Base-by-base conservation (phyloP, 225 moss, liverwort and hornwort genomes). In the Antitrichia curtipendula region DNA sequence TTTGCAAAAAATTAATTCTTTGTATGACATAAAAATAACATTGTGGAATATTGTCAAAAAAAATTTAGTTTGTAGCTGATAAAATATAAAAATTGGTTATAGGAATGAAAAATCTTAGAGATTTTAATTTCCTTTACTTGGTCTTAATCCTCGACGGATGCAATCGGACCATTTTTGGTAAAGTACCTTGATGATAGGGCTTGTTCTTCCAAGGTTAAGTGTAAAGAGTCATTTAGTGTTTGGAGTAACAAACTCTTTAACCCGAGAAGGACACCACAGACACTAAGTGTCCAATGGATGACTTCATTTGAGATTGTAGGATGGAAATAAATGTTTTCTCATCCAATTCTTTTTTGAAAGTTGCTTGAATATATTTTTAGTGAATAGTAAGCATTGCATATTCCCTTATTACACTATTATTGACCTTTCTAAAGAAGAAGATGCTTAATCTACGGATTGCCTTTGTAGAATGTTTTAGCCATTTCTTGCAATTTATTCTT, bases 201-300 rank as follows among this genome's bases (percentile, higher is more conserved):
- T n/a, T 23, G 3, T 36, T 3, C 2, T 22, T 36, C 36, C 8
- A 53, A 34, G 9, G 7, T 75, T 31, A 20, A 52, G 2, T 22
- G 2, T 13, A 22, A 75, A 21, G 34, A 75, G 0, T 22, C 34
- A 0, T 52, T 52, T 13, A 8, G 5, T 52, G 2, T 75, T n/a
- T 22, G 13, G 34, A 13, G 13, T 50, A 21, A 50, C 5, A 75
- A 49, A 17, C 2, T 16, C 11, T 47, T 74, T 49, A 2, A 43
- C 1, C 1, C 1, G 0, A 72, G 15, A 43, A 43, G 1, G 16
- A 43, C 3, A 0, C 0, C 0, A 0, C 0, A 5, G 2, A 41
- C 4, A 70, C 5, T 24, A 41, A 70, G 25, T 71, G 8, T 43
- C 0, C 5, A 0, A 15, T 25, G 0, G 25, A 41, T 70, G 41